Conservation (phyloP, 495 filamentous ascomycete species). For the Clohesyomyces aquaticus region DNA sequence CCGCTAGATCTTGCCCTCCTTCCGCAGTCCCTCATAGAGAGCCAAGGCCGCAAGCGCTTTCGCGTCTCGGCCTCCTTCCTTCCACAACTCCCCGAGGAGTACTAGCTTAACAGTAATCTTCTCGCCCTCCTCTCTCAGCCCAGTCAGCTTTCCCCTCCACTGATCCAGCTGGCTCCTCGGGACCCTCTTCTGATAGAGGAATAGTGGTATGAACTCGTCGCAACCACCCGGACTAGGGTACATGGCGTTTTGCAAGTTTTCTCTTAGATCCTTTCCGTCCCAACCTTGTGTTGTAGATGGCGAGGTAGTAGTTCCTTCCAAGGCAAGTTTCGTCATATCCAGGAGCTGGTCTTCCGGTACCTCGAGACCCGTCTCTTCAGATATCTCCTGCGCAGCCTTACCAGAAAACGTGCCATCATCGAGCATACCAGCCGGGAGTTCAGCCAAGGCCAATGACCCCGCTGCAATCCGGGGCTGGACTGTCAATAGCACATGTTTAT, state of each 20-base stretch:
- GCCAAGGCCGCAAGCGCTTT: conserved; percentile 80
- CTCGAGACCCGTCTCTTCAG: conserved; percentile 65
- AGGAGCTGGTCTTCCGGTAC: conserved; percentile 62
- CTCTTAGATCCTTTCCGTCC: conserved; percentile 44
- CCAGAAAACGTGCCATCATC: conserved; percentile 75
- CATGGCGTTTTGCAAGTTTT: conserved; percentile 63
- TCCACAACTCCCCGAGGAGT: conserved; percentile 73
- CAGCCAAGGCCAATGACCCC: conserved; percentile 72
- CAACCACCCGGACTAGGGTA: conserved; percentile 81
- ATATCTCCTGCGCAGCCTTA: conserved; percentile 77
- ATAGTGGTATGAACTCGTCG: conserved; percentile 83
- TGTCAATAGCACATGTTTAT: conserved; percentile 76
- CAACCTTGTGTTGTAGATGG: conserved; percentile 3
- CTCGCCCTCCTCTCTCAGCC: conserved; percentile 76
- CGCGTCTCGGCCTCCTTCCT: conserved; percentile 71
- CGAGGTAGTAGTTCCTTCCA: not conserved
- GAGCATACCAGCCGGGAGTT: conserved; percentile 90
- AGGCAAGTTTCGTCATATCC: conserved; percentile 69
- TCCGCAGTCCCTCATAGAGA: conserved; percentile 63
- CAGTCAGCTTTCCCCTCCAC: conserved; percentile 77
- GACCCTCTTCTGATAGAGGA: conserved; percentile 72
- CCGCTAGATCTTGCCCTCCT: not conserved
- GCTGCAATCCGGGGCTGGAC: conserved; percentile 83
- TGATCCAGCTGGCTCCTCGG: conserved; percentile 64
- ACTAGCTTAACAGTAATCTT: conserved; percentile 81